Percentiles rank a stretch among this genome's conserved stretches.
phyloP scores from a whole-genome alignment of 2,329 filamentous ascomycete species.

The Metarhizium album region DNA sequence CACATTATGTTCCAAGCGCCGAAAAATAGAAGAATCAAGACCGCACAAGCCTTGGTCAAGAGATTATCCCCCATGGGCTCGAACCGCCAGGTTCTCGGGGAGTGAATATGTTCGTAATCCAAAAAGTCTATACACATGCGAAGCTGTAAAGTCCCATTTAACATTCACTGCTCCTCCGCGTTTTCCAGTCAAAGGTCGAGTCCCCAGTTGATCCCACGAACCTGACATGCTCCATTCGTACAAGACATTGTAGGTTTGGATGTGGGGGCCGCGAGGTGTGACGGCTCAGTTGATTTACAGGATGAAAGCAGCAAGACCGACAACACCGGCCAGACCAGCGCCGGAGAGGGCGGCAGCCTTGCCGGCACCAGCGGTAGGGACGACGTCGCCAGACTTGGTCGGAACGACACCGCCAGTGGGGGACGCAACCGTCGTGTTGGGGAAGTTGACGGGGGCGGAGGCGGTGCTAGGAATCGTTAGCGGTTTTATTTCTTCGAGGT shows the following conservation, averaged over 20 bases:
- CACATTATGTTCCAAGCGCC: slow-evolving; percentile 20
- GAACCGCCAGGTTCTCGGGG: neutral
- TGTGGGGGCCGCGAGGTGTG: slow-evolving; percentile 23
- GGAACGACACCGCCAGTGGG: slow-evolving; percentile 9
- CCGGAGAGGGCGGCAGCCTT: slow-evolving; percentile 46
- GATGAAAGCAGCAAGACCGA: slow-evolving; percentile 47
- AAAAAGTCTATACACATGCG: slow-evolving; percentile 24
- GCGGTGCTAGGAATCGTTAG: slow-evolving; percentile 21
- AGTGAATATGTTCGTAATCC: slow-evolving; percentile 26
- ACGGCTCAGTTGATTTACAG: slow-evolving; percentile 39
- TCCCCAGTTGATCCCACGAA: slow-evolving; percentile 21
- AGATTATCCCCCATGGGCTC: slow-evolving; percentile 2
- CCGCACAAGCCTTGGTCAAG: slow-evolving; percentile 5
- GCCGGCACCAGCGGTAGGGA: slow-evolving; percentile 45
- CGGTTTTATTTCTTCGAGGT: neutral
- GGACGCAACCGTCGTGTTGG: slow-evolving; percentile 6
- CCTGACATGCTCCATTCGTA: slow-evolving; percentile 25
- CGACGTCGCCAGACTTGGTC: slow-evolving; percentile 22
- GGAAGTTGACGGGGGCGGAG: slow-evolving; percentile 11
- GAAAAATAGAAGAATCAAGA: slow-evolving; percentile 4
- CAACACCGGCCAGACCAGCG: slow-evolving; percentile 47
- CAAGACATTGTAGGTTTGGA: slow-evolving; percentile 28
- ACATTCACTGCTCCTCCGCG: slow-evolving; percentile 16
- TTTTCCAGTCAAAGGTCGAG: slow-evolving; percentile 28
- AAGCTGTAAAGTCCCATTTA: slow-evolving; percentile 13